Percentiles rank a stretch among this genome's conserved stretches.
These are phyloP conservation scores for Pistacia vera DNA, from an alignment of 345 rosid species.

Conservation along the genomic window DNA sequence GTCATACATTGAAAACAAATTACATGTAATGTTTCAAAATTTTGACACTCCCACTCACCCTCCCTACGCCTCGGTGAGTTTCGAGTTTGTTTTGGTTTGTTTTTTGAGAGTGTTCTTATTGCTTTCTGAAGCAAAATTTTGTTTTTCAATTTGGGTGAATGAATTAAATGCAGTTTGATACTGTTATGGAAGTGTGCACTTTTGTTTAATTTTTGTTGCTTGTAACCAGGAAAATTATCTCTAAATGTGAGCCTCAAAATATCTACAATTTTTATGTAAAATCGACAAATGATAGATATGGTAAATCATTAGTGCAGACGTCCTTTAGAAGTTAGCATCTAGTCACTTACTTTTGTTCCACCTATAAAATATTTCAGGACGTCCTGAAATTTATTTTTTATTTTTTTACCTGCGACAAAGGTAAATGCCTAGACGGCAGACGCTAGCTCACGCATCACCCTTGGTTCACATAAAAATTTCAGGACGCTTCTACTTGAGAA, in stretches of 20 bases:
- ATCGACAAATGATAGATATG: background rate
- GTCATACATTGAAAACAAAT: slow-evolving; percentile 11
- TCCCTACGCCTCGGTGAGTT: slow-evolving; percentile 29
- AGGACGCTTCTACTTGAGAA: no score
- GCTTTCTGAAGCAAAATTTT: background rate
- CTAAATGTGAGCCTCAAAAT: background rate
- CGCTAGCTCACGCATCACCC: no score
- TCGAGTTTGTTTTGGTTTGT: background rate
- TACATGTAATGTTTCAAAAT: slow-evolving; percentile 18
- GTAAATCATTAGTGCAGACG: no score
- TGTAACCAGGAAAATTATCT: background rate
- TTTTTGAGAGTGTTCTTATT: background rate
- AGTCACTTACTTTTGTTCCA: no score
- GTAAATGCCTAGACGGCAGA: no score
- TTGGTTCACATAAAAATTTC: no score
- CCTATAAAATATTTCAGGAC: no score
- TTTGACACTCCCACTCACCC: slow-evolving; percentile 27
- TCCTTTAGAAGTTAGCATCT: no score
- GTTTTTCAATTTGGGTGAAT: background rate
- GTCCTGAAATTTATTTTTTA: no score
- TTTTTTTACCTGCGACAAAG: no score
- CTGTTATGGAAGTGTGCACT: background rate
- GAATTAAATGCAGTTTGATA: background rate
- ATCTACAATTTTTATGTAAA: background rate
- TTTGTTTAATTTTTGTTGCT: background rate